Base-by-base conservation (phyloP, 202 grass and related monocot species). In the Schoenoplectus triqueter region DNA sequence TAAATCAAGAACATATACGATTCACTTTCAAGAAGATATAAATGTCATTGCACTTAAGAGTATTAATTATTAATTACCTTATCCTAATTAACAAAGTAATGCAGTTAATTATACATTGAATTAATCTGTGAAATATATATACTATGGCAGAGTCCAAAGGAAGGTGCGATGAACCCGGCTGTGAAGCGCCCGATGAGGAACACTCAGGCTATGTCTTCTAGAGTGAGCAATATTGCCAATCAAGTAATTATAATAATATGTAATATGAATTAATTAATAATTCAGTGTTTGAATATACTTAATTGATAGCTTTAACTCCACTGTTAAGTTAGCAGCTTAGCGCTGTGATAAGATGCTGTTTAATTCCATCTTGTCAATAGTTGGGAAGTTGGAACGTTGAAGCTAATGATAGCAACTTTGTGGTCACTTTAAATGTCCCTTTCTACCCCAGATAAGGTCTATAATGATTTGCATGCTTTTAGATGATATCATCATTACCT, bases 391-490 rank as follows among this genome's bases (percentile, higher is more conserved):
- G 52, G 11, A 31, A 31, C 31, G 31, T 20, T 82, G 46, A 54
- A 69, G 47, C 50, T 68, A 70, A 70, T 83, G 44, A 83, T 83
- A 70, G 44, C 81, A 70, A 70, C 81, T 83, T 83, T 83, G 6
- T 69, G 81, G 45, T 83, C 21, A 68, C 64, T 63, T 83, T 40
- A 63, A n/a, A 83, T 68, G 81, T 83, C 81, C 19, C 63, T 69
- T 17, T 83, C 64, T 83, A 83, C 13, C 61, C 64, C 46, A 83
- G 19, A 83, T 83, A 83, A 83, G 81, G 81, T 17, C 10, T 83
- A 69, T 67, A 83, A 83, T 83, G 63, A 83, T 83, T 62, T 69
- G 79, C 63, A 57, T 54, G 15, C 81, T 83, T 83, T 83, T 48
- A 83, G 63, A 68, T 69, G 17, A 83, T 57, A 83, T 69, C 18